Base-by-base conservation (phyloP, 495 filamentous ascomycete species). In the Acidiella bohemica region DNA sequence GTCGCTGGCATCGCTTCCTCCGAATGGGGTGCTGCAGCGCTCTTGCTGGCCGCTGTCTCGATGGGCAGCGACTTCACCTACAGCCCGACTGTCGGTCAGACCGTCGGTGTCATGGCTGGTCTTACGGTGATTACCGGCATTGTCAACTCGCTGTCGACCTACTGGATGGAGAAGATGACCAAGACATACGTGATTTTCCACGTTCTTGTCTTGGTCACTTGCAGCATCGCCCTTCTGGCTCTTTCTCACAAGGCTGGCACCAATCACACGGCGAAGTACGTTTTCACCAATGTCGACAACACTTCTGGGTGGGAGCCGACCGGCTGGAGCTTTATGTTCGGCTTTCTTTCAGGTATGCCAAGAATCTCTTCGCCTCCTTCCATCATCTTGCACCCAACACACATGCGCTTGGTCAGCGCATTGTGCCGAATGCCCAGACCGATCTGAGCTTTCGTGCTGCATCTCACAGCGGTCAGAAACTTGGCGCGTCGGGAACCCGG, bases 131-230 rank as follows among this genome's bases (percentile, higher is more conserved):
- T 73, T 3, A 68, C 68, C 38, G 73, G 70, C 5, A 42, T 65
- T 1, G 64, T 78, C 47, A 80, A 78, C 60, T 71, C 65, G 1
- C 56, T 80, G 32, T 67, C 71, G 5, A 78, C 75, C 0, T 65
- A 67, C 31, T 76, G 67, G 66, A 67, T 80, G 59, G 75, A 75
- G 54, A 72, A 73, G 44, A 68, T 80, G 57, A 74, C 75, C 32
- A 75, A 71, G 45, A 62, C 60, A 18, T 80, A 80, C 46, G 73
- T 76, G 22, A 67, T 80, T 43, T 77, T 80, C 58, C 75, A 80
- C 48, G 62, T 77, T 36, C 59, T 61, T 24, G 62, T 76, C 5
- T 54, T 78, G 1, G 51, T 77, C 4, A 58, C 65, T 5, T 75
- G 72, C 54, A 63, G 63, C 39, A 68, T 74, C 47, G 67, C 69